phyloP scores from a whole-genome alignment of 306 rosid species.

The Senna tora region DNA sequence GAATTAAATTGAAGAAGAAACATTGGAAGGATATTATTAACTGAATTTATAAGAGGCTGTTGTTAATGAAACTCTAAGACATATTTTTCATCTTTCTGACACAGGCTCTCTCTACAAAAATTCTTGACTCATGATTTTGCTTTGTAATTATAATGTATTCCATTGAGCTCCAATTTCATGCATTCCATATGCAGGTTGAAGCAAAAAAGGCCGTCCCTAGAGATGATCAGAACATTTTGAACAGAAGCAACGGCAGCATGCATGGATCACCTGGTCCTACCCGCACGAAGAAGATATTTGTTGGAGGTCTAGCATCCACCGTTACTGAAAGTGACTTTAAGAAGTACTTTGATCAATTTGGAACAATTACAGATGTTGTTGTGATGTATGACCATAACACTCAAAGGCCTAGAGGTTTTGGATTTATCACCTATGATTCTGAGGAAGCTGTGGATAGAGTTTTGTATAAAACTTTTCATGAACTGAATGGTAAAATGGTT shows the following conservation, averaged over 20 bases:
- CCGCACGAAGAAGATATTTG: conserved; percentile 61
- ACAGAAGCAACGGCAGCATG: conserved; percentile 52
- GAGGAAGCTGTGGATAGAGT: conserved; percentile 63
- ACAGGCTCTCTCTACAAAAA: conserved; percentile 4
- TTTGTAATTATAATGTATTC: conserved; percentile 18
- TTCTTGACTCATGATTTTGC: conserved; percentile 6
- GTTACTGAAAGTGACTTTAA: conserved; percentile 58
- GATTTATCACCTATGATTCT: conserved; percentile 61
- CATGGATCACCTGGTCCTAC: conserved; percentile 58
- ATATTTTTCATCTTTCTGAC: conserved; percentile 5
- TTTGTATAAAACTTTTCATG: conserved; percentile 56
- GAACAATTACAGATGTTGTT: conserved; percentile 61
- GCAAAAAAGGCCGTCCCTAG: conserved; percentile 66
- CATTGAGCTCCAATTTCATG: conserved; percentile 30
- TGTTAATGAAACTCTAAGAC: neutral
- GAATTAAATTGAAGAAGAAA: conserved; percentile 7
- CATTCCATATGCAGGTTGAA: conserved; percentile 51
- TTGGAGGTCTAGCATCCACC: conserved; percentile 60
- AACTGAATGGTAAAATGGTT: conserved; percentile 59
- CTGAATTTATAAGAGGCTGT: conserved; percentile 15
- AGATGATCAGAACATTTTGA: conserved; percentile 56
- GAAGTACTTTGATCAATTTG: conserved; percentile 62
- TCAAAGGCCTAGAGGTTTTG: conserved; percentile 62
- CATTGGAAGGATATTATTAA: conserved; percentile 8
- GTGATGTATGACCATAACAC: conserved; percentile 68